Percentiles rank a stretch among this genome's conserved stretches.
Conservation (phyloP, 2,329 filamentous ascomycete genomes). For the Fusarium compactum region DNA sequence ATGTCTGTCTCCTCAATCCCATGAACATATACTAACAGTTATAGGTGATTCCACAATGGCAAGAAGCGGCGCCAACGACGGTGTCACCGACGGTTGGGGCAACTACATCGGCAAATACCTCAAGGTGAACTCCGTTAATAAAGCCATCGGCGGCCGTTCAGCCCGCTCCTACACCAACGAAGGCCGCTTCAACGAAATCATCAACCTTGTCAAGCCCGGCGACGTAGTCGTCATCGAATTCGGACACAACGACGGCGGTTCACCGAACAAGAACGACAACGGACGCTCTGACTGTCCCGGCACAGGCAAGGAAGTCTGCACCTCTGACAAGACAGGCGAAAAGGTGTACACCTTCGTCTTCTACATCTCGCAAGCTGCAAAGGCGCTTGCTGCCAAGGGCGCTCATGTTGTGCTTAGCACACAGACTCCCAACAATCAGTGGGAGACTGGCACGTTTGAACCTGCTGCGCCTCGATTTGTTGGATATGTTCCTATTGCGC, state of each 20-base stretch:
- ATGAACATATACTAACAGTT: background rate
- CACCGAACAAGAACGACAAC: slow-evolving; percentile 66
- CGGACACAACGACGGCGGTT: slow-evolving; percentile 78
- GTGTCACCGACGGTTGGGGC: slow-evolving; percentile 69
- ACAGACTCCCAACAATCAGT: slow-evolving; percentile 69
- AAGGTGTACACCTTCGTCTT: slow-evolving; percentile 71
- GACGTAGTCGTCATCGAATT: slow-evolving; percentile 79
- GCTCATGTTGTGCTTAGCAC: slow-evolving; percentile 70
- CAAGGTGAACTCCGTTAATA: slow-evolving; percentile 64
- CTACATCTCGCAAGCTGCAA: slow-evolving; percentile 70
- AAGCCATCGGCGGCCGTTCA: slow-evolving; percentile 74
- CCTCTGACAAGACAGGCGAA: slow-evolving; percentile 51
- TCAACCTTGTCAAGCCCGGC: slow-evolving; percentile 63
- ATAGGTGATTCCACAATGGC: slow-evolving; percentile 71
- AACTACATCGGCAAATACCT: slow-evolving; percentile 67
- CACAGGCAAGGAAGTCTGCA: slow-evolving; percentile 64
- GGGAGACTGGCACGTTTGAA: slow-evolving; percentile 66
- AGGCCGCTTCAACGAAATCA: slow-evolving; percentile 71
- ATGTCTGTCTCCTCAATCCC: fast-evolving
- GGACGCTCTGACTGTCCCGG: slow-evolving; percentile 70
- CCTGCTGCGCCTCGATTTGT: slow-evolving; percentile 66
- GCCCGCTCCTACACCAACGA: slow-evolving; percentile 76
- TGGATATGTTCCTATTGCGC: slow-evolving; percentile 62
- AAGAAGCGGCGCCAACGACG: slow-evolving; percentile 56
- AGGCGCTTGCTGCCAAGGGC: slow-evolving; percentile 65